Evolutionary conservation across 2,329 filamentous ascomycete species (phyloP).

Genomic region (Atkinsonella hypoxylon): DNA sequence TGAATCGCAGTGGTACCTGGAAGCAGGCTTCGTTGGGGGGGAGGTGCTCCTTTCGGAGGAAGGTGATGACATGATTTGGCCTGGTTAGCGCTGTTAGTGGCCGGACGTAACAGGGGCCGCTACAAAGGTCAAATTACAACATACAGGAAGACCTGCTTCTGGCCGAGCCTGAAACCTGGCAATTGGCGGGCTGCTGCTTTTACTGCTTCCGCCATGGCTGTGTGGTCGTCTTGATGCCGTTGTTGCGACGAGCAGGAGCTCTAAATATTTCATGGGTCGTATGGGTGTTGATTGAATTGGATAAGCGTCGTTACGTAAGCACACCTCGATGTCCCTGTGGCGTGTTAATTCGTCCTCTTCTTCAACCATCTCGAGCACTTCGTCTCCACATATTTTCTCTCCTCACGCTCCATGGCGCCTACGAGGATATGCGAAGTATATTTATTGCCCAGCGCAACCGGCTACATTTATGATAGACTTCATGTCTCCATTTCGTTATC

Average conservation of each 20-base stretch:
- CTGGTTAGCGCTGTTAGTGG: slow-evolving; percentile 30
- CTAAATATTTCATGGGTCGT: slow-evolving; percentile 5
- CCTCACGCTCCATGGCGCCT: slow-evolving; percentile 20
- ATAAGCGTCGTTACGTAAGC: slow-evolving; percentile 6
- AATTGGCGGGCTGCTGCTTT: slow-evolving; percentile 25
- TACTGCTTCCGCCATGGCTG: slow-evolving; percentile 28
- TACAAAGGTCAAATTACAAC: slow-evolving; percentile 9
- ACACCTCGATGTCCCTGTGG: neutral
- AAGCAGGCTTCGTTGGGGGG: slow-evolving; percentile 79
- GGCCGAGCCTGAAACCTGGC: slow-evolving; percentile 36
- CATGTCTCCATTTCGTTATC: too few species aligned
- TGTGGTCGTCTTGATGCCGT: slow-evolving; percentile 11
- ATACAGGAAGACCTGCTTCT: slow-evolving; percentile 45
- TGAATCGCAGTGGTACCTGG: slow-evolving; percentile 80
- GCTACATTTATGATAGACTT: too few species aligned
- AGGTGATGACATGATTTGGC: slow-evolving; percentile 68
- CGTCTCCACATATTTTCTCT: slow-evolving; percentile 26
- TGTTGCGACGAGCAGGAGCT: slow-evolving; percentile 9
- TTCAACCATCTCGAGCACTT: slow-evolving; percentile 27
- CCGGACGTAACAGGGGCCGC: neutral
- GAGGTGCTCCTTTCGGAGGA: slow-evolving; percentile 59
- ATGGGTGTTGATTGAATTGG: neutral
- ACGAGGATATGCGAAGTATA: too few species aligned
- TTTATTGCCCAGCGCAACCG: too few species aligned
- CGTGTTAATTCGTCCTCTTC: slow-evolving; percentile 23